These are phyloP conservation scores for Pichia sp. DNA, from an alignment of 1,139 yeast species.

Conservation along the genomic window DNA sequence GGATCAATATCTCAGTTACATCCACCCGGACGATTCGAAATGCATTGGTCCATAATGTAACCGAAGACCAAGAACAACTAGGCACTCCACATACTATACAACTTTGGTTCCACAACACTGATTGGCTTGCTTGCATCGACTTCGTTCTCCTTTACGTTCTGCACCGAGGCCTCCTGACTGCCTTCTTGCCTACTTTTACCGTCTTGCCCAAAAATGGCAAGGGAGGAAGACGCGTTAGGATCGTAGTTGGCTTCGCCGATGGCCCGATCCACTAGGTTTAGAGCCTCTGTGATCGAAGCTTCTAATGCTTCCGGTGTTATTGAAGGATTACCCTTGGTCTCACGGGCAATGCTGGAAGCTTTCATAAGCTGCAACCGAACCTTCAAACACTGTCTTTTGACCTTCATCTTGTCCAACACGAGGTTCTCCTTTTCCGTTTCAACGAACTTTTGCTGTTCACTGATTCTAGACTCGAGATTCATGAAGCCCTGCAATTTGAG, in stretches of 20 bases:
- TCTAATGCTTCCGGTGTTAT: conserved; percentile 14
- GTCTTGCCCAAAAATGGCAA: background rate
- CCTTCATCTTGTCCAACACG: conserved; percentile 17
- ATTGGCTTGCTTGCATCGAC: conserved; percentile 40
- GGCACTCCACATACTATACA: conserved; percentile 57
- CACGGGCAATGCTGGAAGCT: conserved; percentile 14
- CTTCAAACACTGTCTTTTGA: conserved; percentile 15
- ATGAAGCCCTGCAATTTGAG: conserved; percentile 48
- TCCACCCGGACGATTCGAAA: no score
- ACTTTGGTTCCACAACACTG: conserved; percentile 52
- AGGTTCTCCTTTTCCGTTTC: conserved; percentile 25
- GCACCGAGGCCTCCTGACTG: background rate
- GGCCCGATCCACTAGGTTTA: conserved; percentile 14
- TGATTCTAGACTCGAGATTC: conserved; percentile 46
- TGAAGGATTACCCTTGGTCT: background rate
- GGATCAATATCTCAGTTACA: no score
- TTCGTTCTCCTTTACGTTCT: conserved; percentile 3
- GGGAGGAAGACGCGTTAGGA: conserved; percentile 9
- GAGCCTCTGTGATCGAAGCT: conserved; percentile 12
- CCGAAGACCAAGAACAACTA: conserved; percentile 8
- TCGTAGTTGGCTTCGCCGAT: conserved; percentile 17
- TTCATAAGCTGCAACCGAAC: conserved; percentile 13
- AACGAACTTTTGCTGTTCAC: conserved; percentile 43
- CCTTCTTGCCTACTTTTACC: background rate
- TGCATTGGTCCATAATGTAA: no score